Base-by-base conservation (phyloP, 1,284 basidiomycete genomes). In the Ganoderma leucocontextum region DNA sequence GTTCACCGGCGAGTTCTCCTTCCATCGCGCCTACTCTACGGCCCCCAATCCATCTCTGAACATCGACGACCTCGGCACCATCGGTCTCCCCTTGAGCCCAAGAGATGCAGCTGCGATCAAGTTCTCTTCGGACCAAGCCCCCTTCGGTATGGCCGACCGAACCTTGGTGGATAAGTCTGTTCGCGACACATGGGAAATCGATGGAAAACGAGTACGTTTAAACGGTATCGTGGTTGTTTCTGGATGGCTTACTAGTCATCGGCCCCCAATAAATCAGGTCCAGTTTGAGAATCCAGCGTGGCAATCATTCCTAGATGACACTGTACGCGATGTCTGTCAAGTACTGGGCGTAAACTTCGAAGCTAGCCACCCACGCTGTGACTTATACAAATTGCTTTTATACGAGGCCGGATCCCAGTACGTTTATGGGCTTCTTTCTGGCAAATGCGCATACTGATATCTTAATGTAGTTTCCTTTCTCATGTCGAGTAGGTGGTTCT, bases 311-410 rank as follows among this genome's bases (percentile, higher is more conserved):
- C 55, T 78, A 19, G 41, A 70, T 2, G 8, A 62, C 4, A 33
- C 35, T 0, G 69, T 79, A 0, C 63, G 59, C 4, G 73, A 75
- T 10, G 80, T 83, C 0, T 83, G 82, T 49, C 49, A 70, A 17
- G 59, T 36, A 4, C 66, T 76, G 0, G 72, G 70, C 1, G 70
- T 75, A 15, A 64, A 72, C 58, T 36, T 52, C 15, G 60, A 53
- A 15, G 67, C 58, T 3, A 70, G 73, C 42, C 62, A 74, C 2
- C 79, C 80, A 6, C 77, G 75, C n/a, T 80, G 77, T 66, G 81
- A 85, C 65, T 69, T 84, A 10, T 82, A 85, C 72, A 86, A 85
- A 68, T 74, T 86, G 3, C 73, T 86, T 1, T 72, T 86, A 1
- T 85, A 85, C 61, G 82, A 85, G 70, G 76, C 77, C 3, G 84